Conservation (phyloP, 2,329 filamentous ascomycete genomes). For the Alternaria sp. region DNA sequence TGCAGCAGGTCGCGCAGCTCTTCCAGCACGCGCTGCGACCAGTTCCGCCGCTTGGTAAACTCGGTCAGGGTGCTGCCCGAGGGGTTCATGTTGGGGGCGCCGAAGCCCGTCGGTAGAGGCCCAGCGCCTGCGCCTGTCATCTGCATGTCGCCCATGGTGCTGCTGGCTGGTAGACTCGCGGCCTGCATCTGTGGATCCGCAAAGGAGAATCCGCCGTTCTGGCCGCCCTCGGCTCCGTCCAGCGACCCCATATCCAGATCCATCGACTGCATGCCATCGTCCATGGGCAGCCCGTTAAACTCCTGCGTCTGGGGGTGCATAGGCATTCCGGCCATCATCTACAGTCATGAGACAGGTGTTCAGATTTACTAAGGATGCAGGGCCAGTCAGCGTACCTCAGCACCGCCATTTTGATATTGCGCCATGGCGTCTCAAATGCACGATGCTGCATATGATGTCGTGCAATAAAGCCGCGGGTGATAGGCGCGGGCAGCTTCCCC, state of each 20-base stretch:
- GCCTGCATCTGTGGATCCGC: conserved; percentile 36
- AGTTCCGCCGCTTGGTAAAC: conserved; percentile 73
- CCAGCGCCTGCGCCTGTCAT: conserved; percentile 59
- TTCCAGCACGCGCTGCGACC: conserved; percentile 87
- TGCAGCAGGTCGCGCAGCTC: conserved; percentile 89
- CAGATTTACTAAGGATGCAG: conserved; percentile 18
- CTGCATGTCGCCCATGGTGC: conserved; percentile 34
- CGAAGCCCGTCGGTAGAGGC: conserved; percentile 62
- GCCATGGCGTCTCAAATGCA: conserved; percentile 33
- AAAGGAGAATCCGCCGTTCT: conserved; percentile 29
- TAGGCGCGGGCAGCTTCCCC: conserved; percentile 11
- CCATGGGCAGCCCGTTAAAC: conserved; percentile 46
- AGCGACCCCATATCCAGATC: conserved; percentile 51
- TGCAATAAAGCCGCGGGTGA: conserved; percentile 1
- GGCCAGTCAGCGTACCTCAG: conserved; percentile 37
- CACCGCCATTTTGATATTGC: conserved; percentile 44
- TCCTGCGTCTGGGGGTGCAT: conserved; percentile 34
- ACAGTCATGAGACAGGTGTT: conserved; percentile 24
- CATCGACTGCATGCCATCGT: conserved; percentile 55
- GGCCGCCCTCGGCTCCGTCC: conserved; percentile 30
- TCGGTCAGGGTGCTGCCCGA: conserved; percentile 65
- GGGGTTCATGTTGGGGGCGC: conserved; percentile 51
- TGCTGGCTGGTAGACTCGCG: conserved; percentile 30
- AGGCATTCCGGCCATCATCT: conserved; percentile 38
- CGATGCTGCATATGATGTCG: conserved; percentile 2